Percentiles rank a stretch among this genome's conserved stretches.
Evolutionary conservation across 768 basidiomycete species (phyloP).

Genomic region (Terana coerulea): DNA sequence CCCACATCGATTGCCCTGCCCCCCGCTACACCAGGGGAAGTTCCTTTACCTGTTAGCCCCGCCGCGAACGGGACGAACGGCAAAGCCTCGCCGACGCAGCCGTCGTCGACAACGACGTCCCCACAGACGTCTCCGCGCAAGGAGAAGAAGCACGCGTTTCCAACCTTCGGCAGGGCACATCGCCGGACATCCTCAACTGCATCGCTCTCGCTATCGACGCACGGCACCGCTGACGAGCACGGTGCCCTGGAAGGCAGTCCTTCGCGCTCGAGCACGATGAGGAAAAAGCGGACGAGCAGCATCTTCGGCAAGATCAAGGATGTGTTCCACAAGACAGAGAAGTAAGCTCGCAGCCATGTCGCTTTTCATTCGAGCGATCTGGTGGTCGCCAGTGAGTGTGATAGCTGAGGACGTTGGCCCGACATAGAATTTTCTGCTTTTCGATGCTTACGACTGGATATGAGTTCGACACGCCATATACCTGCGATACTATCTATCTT

Average conservation of each 20-base stretch:
- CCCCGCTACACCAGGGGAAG: slow-evolving; percentile 5
- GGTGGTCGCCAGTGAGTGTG: no score
- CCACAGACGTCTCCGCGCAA: slow-evolving; percentile 14
- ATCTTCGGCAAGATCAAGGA: slow-evolving; percentile 31
- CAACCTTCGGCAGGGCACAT: slow-evolving; percentile 21
- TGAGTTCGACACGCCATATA: no score
- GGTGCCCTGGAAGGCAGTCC: slow-evolving; percentile 3
- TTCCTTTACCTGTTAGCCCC: slow-evolving; percentile 6
- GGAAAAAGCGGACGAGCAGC: slow-evolving; percentile 26
- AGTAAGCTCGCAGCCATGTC: no score
- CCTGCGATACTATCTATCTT: no score
- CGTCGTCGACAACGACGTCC: slow-evolving; percentile 7
- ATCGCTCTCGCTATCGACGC: slow-evolving; percentile 10
- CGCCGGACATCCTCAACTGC: slow-evolving; percentile 17
- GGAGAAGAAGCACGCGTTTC: slow-evolving; percentile 26
- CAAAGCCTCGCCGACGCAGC: slow-evolving; percentile 5
- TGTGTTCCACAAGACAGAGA: no score
- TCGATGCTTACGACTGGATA: no score
- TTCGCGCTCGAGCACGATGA: slow-evolving; percentile 14
- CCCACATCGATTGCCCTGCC: slow-evolving; percentile 2
- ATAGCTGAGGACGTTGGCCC: no score
- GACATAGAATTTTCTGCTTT: no score
- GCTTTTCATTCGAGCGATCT: no score
- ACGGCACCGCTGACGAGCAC: slow-evolving; percentile 15
- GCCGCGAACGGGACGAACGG: slow-evolving; percentile 13